Evolutionary conservation across 192 early-diverging fungal genomes (phyloP), one percentile per base, ranked within the genome.

Genomic region (Backusella australiensis): DNA sequence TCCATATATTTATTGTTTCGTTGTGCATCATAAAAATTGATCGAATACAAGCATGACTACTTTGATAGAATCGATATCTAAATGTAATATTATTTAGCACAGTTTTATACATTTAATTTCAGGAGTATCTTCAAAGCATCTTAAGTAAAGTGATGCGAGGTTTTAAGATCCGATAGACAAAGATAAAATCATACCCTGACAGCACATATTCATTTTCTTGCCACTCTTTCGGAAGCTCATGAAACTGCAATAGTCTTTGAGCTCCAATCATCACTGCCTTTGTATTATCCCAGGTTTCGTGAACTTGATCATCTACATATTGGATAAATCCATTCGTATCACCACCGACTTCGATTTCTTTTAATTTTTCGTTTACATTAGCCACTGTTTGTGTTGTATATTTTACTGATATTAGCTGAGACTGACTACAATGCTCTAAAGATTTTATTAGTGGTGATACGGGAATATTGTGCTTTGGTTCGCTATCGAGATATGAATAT

Each of bases 21-120:
- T 83, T 92, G 73, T 92, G 91, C 59, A 90, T 53, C 53, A 83
- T 85, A 68, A 92, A 91, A 72, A 92, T 89, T 26, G 88, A 87
- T 74, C 82, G 36, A 52, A 89, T 79, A 75, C 89, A 91, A 44
- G 83, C 77, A 35, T 80, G 76, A 59, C 82, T 86, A 41, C 83
- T 84, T 39, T 85, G 81, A 34, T 82, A 78, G 77, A 89, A 89
- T 0, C 89, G 89, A 42, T 90, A 88, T 7, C 88, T 80, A 46
- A 34, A n/a, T n/a, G 19, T 8, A 53, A 21, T 53, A 53, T 53
- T 21, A 21, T 53, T 53, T n/a, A 53, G 19, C 21, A 53, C 17
- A 53, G 19, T 8, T 19, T n/a, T 21, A 53, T 7, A 53, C 17
- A 21, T 53, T 53, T 21, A 53, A 21, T 53, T 23, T 53, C 52